Base-by-base conservation (phyloP, 257 asterid genomes). In the Misopates orontium region DNA sequence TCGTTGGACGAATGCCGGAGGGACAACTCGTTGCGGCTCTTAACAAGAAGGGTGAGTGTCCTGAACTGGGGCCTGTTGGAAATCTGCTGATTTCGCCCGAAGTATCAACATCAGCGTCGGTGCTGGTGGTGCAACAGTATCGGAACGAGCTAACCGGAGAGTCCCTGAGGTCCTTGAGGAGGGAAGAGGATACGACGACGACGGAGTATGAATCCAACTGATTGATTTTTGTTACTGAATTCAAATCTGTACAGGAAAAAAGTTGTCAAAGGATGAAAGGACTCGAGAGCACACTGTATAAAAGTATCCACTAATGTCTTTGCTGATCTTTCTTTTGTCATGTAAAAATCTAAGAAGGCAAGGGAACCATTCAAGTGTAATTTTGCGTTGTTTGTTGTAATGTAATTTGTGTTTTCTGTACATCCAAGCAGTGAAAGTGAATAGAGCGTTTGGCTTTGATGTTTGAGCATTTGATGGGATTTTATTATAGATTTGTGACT, bases 1-100 rank as follows among this genome's bases (percentile, higher is more conserved):
- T 81, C 68, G 80, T 76, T 16, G 84, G 87, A 41, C 53, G 84
- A 51, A 73, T 75, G 70, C 80, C 84, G 0, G 83, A 75, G 64
- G 83, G 83, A 4, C 79, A 77, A 50, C 59, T 76, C 14, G 79
- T 47, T 36, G 52, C 74, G 18, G 68, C 68, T 15, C 41, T 79
- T 20, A 57, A 66, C 13, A 67, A 65, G 54, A 75, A 53, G n/a
- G 61, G 64, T 6, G 85, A 80, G 23, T 77, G 79, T 24, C 78
- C 82, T 4, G 82, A 80, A 42, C 56, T 80, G 11, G 85, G 85
- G 16, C 79, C 85, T 1, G 42, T 77, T 4, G 85, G 85, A 10
- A 76, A 66, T 21, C 40, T 77, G 44, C 19, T 80, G 67, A 71
- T 66, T 23, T 67, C 77, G 5, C 65, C 76, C 17, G 80, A 69